A percentile compares a stretch with the other conserved stretches of the same genome.
Conservation (phyloP, 1,284 basidiomycete species). For the Ganoderma lingzhi region DNA sequence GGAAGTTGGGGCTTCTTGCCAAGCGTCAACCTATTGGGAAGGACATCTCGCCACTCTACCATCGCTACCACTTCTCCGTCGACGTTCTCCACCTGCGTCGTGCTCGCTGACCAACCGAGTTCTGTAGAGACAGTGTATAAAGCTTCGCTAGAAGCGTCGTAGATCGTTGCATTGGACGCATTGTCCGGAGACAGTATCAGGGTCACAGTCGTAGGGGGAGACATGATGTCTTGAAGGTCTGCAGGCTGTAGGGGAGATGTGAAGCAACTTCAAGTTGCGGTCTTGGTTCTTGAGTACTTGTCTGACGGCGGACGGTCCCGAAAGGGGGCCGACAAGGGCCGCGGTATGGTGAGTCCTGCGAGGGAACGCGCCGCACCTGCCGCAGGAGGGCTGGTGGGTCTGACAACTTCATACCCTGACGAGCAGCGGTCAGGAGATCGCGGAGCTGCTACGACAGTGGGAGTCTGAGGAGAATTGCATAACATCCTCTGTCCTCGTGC, state of each 20-base stretch:
- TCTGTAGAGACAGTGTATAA: conserved; percentile 3
- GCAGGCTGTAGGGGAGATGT: background rate
- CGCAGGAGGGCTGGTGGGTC: background rate
- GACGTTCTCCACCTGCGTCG: background rate
- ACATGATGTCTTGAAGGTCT: background rate
- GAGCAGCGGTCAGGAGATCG: background rate
- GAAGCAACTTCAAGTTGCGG: background rate
- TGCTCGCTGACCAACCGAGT: background rate
- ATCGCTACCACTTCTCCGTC: background rate
- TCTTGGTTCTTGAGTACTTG: background rate
- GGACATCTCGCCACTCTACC: conserved; percentile 43
- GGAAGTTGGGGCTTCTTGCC: background rate
- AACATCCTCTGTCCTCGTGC: background rate
- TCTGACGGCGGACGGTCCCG: background rate
- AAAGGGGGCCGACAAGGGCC: background rate
- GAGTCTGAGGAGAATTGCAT: background rate
- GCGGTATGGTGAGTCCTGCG: background rate
- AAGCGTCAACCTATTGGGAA: background rate
- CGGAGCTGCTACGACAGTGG: background rate
- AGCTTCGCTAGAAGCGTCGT: conserved; percentile 28
- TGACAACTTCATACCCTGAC: background rate
- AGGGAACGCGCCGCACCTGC: background rate
- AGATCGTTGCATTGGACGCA: conserved; percentile 51
- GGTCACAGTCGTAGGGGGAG: conserved; percentile 9
- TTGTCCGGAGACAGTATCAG: conserved; percentile 50